Conservation (phyloP, 192 early-diverging fungal genomes). For the Endogone sp. region DNA sequence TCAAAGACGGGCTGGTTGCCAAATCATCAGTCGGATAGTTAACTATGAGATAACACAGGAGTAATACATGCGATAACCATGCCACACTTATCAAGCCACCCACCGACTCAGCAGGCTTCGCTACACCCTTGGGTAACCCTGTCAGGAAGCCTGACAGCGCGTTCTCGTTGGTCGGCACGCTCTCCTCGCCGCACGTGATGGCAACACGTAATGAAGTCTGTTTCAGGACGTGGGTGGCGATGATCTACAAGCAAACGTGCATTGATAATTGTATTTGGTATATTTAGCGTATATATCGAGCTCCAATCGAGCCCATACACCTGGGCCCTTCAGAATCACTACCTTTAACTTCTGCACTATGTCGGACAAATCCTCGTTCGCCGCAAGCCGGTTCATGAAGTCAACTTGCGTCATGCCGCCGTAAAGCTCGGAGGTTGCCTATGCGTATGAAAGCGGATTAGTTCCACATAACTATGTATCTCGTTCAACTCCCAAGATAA, state of each 20-base stretch:
- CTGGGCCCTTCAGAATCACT: slow-evolving; percentile 1
- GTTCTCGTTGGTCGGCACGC: slow-evolving; percentile 40
- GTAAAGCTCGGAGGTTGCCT: slow-evolving; percentile 37
- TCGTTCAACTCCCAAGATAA: slow-evolving; percentile 33
- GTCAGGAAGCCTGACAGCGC: slow-evolving; percentile 36
- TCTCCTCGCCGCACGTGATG: slow-evolving; percentile 48
- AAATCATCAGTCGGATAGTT: neutral
- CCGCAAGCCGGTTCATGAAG: slow-evolving; percentile 75
- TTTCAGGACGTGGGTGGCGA: slow-evolving; percentile 38
- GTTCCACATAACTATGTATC: slow-evolving; percentile 43
- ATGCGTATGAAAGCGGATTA: neutral
- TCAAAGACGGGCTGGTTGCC: slow-evolving; percentile 34
- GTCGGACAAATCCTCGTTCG: slow-evolving; percentile 55
- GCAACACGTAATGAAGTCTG: slow-evolving; percentile 43
- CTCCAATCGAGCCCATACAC: slow-evolving; percentile 13
- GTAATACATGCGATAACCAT: neutral
- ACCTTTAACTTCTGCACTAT: slow-evolving; percentile 61
- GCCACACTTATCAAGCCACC: neutral
- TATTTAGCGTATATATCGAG: slow-evolving; percentile 1
- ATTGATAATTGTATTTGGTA: neutral
- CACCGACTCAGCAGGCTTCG: neutral
- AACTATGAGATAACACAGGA: neutral
- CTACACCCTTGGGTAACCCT: slow-evolving; percentile 16
- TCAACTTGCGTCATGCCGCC: slow-evolving; percentile 70
- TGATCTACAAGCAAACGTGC: slow-evolving; percentile 3